Evolutionary conservation across 208 protist species (phyloP).

Genomic region (Acanthamoeba royreba): DNA sequence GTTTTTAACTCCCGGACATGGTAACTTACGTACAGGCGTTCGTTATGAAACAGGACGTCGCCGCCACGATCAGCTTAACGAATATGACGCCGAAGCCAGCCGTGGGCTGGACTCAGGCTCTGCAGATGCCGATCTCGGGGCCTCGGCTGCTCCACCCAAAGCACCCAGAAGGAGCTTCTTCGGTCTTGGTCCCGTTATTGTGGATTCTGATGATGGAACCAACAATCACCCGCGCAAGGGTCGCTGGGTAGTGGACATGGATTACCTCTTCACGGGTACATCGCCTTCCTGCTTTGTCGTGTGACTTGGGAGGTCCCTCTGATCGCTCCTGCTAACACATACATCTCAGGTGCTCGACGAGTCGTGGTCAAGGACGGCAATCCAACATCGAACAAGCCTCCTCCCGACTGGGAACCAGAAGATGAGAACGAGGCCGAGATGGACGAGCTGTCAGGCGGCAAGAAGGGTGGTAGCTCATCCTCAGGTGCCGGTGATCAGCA

Average conservation of each 20-base stretch:
- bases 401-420: background rate
- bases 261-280: background rate
- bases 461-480: background rate
- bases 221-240: background rate
- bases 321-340: background rate
- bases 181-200: background rate
- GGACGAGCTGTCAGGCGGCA: background rate
- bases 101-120: background rate
- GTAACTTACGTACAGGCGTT: background rate
- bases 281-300: background rate
- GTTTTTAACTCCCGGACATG: background rate
- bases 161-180: background rate
- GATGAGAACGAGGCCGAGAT: background rate
- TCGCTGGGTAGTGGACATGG: background rate
- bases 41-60: background rate
- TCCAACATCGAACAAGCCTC: background rate
- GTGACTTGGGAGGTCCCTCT: background rate
- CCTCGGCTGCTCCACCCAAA: background rate
- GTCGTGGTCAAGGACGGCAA: background rate
- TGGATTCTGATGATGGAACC: background rate
- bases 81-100: background rate
- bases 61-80: background rate
- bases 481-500: background rate
- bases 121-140: background rate
- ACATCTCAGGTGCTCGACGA: background rate